A percentile compares a stretch with the other conserved stretches of the same genome.
Evolutionary conservation across 768 basidiomycete genomes (phyloP).

Genomic region (Termitomyces bulborhizus): DNA sequence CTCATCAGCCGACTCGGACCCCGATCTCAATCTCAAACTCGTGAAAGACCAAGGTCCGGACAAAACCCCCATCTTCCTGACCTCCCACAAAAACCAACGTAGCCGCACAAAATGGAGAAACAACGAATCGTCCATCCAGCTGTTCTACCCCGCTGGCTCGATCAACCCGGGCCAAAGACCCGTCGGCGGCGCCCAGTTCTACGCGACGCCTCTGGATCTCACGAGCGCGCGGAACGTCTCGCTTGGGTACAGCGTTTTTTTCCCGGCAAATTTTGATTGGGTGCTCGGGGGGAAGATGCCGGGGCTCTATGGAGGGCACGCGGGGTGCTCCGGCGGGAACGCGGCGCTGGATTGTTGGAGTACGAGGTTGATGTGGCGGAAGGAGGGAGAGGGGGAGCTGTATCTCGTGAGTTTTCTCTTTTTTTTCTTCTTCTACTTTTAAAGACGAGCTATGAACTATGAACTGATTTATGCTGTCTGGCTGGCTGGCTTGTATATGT

Average conservation of each 20-base stretch:
- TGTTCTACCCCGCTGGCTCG: constrained; percentile 63
- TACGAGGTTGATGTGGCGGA: constrained; percentile 81
- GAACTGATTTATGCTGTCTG: too few species aligned
- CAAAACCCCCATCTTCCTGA: constrained; percentile 7
- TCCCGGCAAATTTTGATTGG: constrained; percentile 69
- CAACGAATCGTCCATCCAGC: constrained; percentile 43
- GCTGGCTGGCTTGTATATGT: neutral
- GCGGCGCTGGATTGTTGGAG: constrained; percentile 74
- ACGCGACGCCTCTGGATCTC: constrained; percentile 39
- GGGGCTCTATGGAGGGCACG: constrained; percentile 68
- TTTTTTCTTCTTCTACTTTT: neutral
- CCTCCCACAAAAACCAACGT: constrained; percentile 4
- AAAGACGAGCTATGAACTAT: too few species aligned
- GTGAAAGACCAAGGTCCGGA: neutral
- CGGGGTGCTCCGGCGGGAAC: constrained; percentile 67
- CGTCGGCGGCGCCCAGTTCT: constrained; percentile 70
- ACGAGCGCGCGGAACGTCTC: constrained; percentile 44
- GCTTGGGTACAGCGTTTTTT: constrained; percentile 69
- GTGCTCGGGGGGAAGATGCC: constrained; percentile 83
- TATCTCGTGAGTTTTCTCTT: constrained; percentile 49
- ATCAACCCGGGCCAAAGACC: constrained; percentile 61
- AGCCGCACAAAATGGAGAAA: constrained; percentile 18
- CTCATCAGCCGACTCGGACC: neutral
- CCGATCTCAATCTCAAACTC: neutral
- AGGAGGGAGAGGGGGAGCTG: constrained; percentile 62